Conservation (phyloP, 192 early-diverging fungal species). For the Coemansia erecta region DNA sequence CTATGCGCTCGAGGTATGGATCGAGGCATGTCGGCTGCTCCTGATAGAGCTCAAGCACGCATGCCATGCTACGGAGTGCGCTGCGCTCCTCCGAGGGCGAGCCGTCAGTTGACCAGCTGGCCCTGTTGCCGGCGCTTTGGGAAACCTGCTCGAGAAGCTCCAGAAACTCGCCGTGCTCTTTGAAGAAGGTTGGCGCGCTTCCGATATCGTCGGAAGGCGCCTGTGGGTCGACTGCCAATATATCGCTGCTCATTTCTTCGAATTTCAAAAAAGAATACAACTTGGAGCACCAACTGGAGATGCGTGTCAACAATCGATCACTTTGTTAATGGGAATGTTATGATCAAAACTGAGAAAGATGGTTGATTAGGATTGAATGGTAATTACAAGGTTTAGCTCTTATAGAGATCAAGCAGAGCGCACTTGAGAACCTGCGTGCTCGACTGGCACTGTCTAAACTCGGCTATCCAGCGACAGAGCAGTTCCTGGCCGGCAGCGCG, state of each 20-base stretch:
- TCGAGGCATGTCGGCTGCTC: conserved; percentile 51
- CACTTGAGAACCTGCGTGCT: conserved; percentile 47
- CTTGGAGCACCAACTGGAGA: too few relatives aligned
- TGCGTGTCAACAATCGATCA: too few relatives aligned
- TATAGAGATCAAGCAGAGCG: conserved; percentile 51
- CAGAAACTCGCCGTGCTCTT: conserved; percentile 36
- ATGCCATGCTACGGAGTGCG: conserved; percentile 20
- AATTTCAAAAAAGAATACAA: too few relatives aligned
- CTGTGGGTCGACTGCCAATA: not conserved
- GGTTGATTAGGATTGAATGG: conserved; percentile 1
- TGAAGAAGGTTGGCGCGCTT: conserved; percentile 40
- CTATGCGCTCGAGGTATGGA: conserved; percentile 44
- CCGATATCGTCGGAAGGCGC: conserved; percentile 18
- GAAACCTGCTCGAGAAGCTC: conserved; percentile 15
- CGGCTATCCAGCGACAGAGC: conserved; percentile 46
- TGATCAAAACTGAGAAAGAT: not conserved
- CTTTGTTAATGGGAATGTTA: not conserved
- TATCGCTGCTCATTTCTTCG: conserved; percentile 1
- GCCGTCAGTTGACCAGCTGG: conserved; percentile 12
- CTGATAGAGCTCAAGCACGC: conserved; percentile 37
- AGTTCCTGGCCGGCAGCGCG: conserved; percentile 45
- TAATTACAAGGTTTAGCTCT: conserved; percentile 17
- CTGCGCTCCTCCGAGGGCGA: conserved; percentile 16
- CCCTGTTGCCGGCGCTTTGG: conserved; percentile 10
- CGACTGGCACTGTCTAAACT: conserved; percentile 51